These are phyloP conservation scores for Meyerozyma carpophila DNA, from an alignment of 1,139 yeast species.

Conservation along the genomic window DNA sequence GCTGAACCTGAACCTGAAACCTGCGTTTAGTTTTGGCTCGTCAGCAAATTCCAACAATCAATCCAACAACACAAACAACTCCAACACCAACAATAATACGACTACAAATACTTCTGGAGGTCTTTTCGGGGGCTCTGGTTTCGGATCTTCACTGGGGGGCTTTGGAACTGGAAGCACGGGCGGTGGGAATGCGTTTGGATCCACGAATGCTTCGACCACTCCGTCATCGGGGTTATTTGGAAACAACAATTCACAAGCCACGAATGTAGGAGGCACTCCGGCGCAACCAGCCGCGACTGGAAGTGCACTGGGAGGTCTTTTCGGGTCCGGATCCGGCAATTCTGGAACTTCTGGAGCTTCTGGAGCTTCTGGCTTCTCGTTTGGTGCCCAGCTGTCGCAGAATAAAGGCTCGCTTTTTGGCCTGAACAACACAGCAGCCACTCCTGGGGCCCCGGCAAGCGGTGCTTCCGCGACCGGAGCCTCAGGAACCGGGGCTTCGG, in stretches of 20 bases:
- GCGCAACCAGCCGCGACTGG: constrained; percentile 2
- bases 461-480: not conserved
- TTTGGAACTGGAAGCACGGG: not conserved
- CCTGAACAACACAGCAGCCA: not conserved
- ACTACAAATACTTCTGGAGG: not conserved
- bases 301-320: constrained; percentile 3
- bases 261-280: not conserved
- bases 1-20: not conserved
- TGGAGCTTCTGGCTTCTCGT: constrained; percentile 16
- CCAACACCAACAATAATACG: not conserved
- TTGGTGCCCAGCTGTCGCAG: constrained; percentile 9
- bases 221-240: constrained; percentile 1
- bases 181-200: not conserved
- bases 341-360: constrained; percentile 3
- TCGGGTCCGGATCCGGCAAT: constrained; percentile 2
- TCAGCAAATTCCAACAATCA: not conserved
- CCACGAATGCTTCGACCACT: not conserved
- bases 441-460: not conserved
- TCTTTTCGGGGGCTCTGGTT: not conserved
- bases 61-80: not conserved
- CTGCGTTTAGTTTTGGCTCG: not conserved
- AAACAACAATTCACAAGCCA: not conserved
- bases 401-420: constrained; percentile 1
- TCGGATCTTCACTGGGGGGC: not conserved
- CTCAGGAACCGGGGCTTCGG: constrained; percentile 7